Conservation (phyloP, 208 protist species). For the Trypanosoma grayi region DNA sequence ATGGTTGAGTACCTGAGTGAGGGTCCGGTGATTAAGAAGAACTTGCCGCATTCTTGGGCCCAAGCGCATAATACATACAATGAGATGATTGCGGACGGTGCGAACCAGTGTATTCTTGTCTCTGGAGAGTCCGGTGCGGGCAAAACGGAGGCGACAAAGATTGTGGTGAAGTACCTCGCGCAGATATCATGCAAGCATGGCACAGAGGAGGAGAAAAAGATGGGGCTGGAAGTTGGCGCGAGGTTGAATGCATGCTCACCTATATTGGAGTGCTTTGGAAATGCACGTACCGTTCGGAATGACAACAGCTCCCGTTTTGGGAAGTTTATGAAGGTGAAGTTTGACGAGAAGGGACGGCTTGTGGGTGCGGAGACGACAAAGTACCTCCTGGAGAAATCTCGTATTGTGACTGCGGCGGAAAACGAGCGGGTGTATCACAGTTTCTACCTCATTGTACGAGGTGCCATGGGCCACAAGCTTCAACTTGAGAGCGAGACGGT, state of each 20-base stretch:
- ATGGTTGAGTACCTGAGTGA: constrained; percentile 38
- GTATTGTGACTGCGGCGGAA: constrained; percentile 53
- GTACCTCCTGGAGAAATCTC: constrained; percentile 77
- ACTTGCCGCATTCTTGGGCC: constrained; percentile 38
- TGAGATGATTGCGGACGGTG: constrained; percentile 26
- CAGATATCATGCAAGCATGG: constrained; percentile 26
- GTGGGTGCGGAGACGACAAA: constrained; percentile 44
- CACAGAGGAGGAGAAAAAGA: constrained; percentile 23
- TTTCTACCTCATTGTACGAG: constrained; percentile 76
- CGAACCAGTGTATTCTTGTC: constrained; percentile 42
- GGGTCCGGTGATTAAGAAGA: constrained; percentile 31
- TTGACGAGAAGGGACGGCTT: constrained; percentile 41
- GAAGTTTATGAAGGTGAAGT: constrained; percentile 78
- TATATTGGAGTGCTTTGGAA: constrained; percentile 91
- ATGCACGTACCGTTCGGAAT: constrained; percentile 87
- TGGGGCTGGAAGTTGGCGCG: constrained; percentile 16
- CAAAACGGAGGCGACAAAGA: constrained; percentile 42
- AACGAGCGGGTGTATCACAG: constrained; percentile 88
- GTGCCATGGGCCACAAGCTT: constrained; percentile 14
- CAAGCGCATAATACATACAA: constrained; percentile 43
- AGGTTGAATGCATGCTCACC: constrained; percentile 54
- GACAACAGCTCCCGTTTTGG: constrained; percentile 90
- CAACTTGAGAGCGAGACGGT: constrained; percentile 8
- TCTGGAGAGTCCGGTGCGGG: constrained; percentile 53
- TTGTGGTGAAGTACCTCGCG: constrained; percentile 46